Percentiles rank a stretch among this genome's conserved stretches.
phyloP scores from a whole-genome alignment of 2,329 filamentous ascomycete genomes.

The Phoma sp. region DNA sequence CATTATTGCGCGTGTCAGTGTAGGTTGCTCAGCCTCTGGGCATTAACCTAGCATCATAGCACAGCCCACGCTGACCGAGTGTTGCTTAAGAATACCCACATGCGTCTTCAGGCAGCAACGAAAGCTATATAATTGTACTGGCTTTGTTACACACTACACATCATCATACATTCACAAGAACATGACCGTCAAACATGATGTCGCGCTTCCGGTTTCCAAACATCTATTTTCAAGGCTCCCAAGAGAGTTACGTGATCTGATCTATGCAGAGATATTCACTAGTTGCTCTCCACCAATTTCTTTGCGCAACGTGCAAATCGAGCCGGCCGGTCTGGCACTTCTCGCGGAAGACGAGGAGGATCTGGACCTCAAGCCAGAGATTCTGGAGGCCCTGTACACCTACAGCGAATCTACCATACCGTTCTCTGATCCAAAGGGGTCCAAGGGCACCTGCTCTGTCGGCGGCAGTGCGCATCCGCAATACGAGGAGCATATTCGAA shows the following conservation, averaged over 20 bases:
- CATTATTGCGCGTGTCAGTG: too few relatives aligned
- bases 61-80: background rate
- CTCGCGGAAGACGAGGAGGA: background rate
- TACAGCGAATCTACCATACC: slow-evolving; percentile 15
- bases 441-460: background rate
- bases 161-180: background rate
- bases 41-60: background rate
- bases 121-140: background rate
- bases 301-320: background rate
- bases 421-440: background rate
- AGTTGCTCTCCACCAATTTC: slow-evolving; percentile 1
- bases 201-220: background rate
- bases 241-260: slow-evolving; percentile 26
- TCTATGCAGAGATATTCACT: slow-evolving; percentile 20
- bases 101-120: slow-evolving; percentile 7
- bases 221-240: slow-evolving; percentile 18
- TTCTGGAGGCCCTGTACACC: slow-evolving; percentile 19
- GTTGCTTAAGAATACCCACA: background rate
- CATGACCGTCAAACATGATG: background rate
- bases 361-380: slow-evolving; percentile 13
- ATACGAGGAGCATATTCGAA: slow-evolving; percentile 16
- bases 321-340: background rate
- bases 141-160: background rate
- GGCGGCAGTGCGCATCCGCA: background rate
- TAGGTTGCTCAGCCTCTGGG: background rate